phyloP scores from a whole-genome alignment of 2,329 filamentous ascomycete genomes.

The Aschersonia sp. region DNA sequence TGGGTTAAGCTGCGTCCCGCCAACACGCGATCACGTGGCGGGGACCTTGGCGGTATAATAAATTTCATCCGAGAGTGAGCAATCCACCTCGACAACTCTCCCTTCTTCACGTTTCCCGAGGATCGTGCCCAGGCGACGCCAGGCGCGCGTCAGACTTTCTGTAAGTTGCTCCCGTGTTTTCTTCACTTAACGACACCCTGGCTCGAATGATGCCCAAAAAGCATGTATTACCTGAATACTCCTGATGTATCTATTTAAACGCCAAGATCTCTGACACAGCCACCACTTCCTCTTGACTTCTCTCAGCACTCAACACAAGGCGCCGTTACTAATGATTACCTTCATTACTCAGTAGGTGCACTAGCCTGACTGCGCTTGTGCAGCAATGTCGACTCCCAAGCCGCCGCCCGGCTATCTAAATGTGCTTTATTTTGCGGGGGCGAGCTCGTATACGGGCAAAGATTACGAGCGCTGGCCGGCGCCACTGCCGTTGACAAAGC shows the following conservation, averaged over 20 bases:
- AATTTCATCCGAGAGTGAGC: no score
- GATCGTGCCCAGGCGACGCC: neutral
- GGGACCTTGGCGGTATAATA: no score
- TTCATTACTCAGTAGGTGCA: neutral
- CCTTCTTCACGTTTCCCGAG: no score
- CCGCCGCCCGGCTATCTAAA: conserved; percentile 54
- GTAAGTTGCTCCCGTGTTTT: conserved; percentile 3
- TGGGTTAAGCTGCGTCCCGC: no score
- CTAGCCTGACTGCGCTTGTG: neutral
- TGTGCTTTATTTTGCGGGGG: conserved; percentile 70
- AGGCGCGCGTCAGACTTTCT: neutral
- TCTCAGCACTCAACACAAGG: neutral
- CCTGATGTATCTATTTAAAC: conserved; percentile 45
- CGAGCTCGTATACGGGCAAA: conserved; percentile 55
- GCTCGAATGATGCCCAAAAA: conserved; percentile 36
- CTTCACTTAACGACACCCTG: conserved; percentile 1
- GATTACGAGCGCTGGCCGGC: conserved; percentile 51
- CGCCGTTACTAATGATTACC: neutral
- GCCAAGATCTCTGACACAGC: conserved; percentile 57
- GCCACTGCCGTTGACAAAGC: conserved; percentile 44
- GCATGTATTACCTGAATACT: conserved; percentile 45
- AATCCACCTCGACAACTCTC: neutral
- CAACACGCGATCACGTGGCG: neutral
- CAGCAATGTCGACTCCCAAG: conserved; percentile 24
- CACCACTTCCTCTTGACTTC: conserved; percentile 3